These are phyloP conservation scores for Oryza australiensis DNA, from an alignment of 176 grass and related monocot genomes.

Conservation along the genomic window DNA sequence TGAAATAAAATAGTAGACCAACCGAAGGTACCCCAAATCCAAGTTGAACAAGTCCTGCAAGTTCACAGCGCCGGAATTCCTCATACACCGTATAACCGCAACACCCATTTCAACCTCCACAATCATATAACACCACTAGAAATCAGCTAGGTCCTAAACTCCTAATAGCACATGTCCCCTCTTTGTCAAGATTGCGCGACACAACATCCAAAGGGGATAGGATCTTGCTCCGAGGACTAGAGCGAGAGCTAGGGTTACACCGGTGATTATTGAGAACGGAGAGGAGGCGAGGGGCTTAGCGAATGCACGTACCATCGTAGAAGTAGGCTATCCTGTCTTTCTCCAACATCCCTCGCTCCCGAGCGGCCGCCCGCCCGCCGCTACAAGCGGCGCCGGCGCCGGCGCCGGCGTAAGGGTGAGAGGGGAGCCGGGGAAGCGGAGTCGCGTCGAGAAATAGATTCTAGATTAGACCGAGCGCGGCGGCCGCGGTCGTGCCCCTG, in stretches of 20 bases:
- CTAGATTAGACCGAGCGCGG: not conserved
- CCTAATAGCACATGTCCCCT: not conserved
- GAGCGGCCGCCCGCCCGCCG: not conserved
- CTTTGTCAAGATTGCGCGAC: not conserved
- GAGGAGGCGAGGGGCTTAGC: not conserved
- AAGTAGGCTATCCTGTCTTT: slow-evolving; percentile 96
- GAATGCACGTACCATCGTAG: slow-evolving; percentile 73
- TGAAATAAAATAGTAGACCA: not conserved
- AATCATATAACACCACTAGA: not conserved
- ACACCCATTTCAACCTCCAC: not conserved
- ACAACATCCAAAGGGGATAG: not conserved
- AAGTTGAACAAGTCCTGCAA: not conserved
- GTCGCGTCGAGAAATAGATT: not conserved
- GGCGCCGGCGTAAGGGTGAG: not conserved
- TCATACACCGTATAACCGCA: not conserved
- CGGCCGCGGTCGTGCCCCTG: not conserved
- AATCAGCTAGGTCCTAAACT: not conserved
- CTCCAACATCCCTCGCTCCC: slow-evolving; percentile 52
- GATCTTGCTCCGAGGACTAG: not conserved
- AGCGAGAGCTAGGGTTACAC: slow-evolving; percentile 2
- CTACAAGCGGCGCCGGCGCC: not conserved
- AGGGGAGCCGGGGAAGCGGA: not conserved
- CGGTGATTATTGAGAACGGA: not conserved
- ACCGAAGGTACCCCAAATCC: not conserved
- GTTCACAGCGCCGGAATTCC: not conserved